Evolutionary conservation across 2,329 filamentous ascomycete species (phyloP).

Genomic region (Macrophomina tecta): DNA sequence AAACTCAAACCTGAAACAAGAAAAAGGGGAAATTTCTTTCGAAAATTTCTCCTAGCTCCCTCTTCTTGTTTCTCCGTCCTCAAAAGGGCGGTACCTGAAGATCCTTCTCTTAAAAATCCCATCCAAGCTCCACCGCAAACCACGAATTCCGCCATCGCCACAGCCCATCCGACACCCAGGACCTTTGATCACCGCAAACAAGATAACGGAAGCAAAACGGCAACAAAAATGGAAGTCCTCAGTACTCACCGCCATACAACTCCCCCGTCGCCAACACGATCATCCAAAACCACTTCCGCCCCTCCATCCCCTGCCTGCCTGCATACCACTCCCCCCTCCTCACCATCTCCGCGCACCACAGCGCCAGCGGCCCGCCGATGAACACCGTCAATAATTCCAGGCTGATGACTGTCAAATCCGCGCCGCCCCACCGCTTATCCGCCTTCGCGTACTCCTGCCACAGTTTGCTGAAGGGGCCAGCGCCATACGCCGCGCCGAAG

Average conservation of each 20-base stretch:
- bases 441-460: conserved; percentile 73
- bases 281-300: conserved; percentile 58
- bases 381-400: conserved; percentile 68
- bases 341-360: conserved; percentile 62
- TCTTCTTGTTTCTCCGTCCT: not conserved
- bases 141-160: too few species aligned
- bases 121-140: not conserved
- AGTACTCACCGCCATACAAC: conserved; percentile 61
- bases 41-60: not conserved
- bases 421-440: conserved; percentile 65
- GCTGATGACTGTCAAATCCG: conserved; percentile 64
- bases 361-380: conserved; percentile 62
- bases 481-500: conserved; percentile 66
- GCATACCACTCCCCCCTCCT: conserved; percentile 42
- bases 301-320: conserved; percentile 41
- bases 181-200: too few species aligned
- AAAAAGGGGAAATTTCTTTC: not conserved
- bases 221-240: not conserved
- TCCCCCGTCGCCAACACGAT: conserved; percentile 66
- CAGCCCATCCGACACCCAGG: too few species aligned
- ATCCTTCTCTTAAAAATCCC: not conserved
- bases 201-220: too few species aligned
- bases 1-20: not conserved
- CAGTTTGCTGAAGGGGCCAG: conserved; percentile 58
- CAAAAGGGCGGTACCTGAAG: not conserved